Percentiles rank a stretch among this genome's conserved stretches.
phyloP scores from a whole-genome alignment of 1,139 yeast genomes.

The Scheffersomyces segobiensis region DNA sequence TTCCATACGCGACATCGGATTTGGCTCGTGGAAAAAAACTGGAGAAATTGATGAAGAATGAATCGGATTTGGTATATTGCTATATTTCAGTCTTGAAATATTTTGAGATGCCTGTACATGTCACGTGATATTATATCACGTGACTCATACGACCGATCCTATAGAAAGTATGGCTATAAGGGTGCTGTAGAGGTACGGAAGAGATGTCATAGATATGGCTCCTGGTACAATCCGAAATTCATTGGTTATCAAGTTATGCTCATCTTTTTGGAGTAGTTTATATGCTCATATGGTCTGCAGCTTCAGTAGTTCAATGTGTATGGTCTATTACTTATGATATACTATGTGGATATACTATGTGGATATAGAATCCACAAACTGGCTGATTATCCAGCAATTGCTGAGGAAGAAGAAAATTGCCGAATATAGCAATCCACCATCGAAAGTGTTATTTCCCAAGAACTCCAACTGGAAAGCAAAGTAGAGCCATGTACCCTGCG shows the following conservation, averaged over 20 bases:
- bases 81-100: constrained; percentile 1
- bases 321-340: not conserved
- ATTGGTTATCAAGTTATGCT: no score
- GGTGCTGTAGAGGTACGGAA: not conserved
- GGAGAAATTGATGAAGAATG: not conserved
- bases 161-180: no score
- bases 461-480: constrained; percentile 83
- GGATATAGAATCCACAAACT: constrained; percentile 44
- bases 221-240: no score
- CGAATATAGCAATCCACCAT: constrained; percentile 58
- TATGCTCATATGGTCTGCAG: not conserved
- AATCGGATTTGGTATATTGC: not conserved
- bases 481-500: constrained; percentile 79
- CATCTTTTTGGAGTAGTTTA: not conserved
- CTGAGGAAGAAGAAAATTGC: constrained; percentile 66
- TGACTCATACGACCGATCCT: no score
- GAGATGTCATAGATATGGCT: not conserved
- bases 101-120: not conserved
- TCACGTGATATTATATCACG: not conserved
- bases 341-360: not conserved
- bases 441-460: constrained; percentile 67
- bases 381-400: constrained; percentile 65
- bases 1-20: constrained; percentile 56
- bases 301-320: not conserved
- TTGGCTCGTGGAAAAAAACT: not conserved